A percentile compares a stretch with the other conserved stretches of the same genome.
Conservation (phyloP, 768 basidiomycete genomes). For the Mycena epipterygia region DNA sequence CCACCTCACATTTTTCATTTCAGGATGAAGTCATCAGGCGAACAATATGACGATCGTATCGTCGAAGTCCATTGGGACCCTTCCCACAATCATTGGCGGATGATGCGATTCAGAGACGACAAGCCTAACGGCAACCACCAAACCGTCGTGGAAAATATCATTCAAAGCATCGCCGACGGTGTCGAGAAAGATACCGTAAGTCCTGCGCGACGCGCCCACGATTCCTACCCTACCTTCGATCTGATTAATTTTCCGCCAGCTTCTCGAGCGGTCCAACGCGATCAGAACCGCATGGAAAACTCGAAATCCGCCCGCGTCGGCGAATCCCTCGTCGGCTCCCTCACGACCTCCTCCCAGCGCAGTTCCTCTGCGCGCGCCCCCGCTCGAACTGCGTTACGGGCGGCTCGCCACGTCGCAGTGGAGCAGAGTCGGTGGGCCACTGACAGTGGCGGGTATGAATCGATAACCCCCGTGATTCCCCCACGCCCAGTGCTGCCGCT, state of each 20-base stretch:
- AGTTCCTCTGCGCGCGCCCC: slow-evolving; percentile 46
- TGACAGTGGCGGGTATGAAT: slow-evolving; percentile 72
- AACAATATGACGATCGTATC: slow-evolving; percentile 94
- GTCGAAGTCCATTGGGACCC: slow-evolving; percentile 95
- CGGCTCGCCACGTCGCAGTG: slow-evolving; percentile 73
- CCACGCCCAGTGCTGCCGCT: slow-evolving; percentile 1
- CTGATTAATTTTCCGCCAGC: slow-evolving; percentile 56
- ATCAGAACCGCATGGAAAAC: slow-evolving; percentile 85
- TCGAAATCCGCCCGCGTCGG: slow-evolving; percentile 57
- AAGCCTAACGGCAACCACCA: slow-evolving; percentile 94
- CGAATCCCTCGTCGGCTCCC: slow-evolving; percentile 41
- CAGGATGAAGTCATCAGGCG: slow-evolving; percentile 87
- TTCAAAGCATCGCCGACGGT: slow-evolving; percentile 93
- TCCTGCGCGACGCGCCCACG: slow-evolving; percentile 34
- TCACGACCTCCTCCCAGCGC: slow-evolving; percentile 40
- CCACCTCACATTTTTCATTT: slow-evolving; percentile 21
- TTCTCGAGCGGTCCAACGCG: slow-evolving; percentile 71
- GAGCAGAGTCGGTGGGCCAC: slow-evolving; percentile 83
- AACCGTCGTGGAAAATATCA: slow-evolving; percentile 87
- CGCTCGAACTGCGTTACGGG: slow-evolving; percentile 68
- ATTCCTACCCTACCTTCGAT: slow-evolving; percentile 13
- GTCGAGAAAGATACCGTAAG: slow-evolving; percentile 90
- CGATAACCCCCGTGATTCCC: slow-evolving; percentile 9
- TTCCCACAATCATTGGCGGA: slow-evolving; percentile 76
- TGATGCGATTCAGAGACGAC: slow-evolving; percentile 96